Percentiles rank a stretch among this genome's conserved stretches.
These are phyloP conservation scores for Aureobasidium lini DNA, from an alignment of 2,329 filamentous ascomycete species.

Conservation along the genomic window DNA sequence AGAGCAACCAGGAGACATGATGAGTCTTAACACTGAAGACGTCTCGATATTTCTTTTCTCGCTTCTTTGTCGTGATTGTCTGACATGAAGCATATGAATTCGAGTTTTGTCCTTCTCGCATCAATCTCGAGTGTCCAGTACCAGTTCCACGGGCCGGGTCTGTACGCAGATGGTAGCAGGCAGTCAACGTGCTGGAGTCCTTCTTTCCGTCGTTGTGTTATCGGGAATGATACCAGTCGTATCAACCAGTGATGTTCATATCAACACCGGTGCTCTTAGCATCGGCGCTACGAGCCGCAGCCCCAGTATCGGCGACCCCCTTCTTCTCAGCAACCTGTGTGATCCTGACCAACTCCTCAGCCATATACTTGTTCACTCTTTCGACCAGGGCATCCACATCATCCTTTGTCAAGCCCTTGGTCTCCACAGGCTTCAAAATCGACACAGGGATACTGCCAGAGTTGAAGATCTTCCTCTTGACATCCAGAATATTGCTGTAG, in stretches of 20 bases:
- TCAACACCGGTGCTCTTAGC: not conserved
- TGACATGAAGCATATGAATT: too few species aligned
- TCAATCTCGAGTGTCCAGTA: too few species aligned
- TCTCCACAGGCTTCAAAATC: constrained; percentile 78
- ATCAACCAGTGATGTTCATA: not conserved
- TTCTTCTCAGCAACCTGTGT: constrained; percentile 22
- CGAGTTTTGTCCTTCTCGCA: too few species aligned
- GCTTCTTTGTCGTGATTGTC: too few species aligned
- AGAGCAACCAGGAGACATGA: not conserved
- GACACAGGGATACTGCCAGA: constrained; percentile 48
- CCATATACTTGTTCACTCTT: constrained; percentile 66
- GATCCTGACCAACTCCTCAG: constrained; percentile 47
- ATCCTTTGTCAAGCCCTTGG: constrained; percentile 60
- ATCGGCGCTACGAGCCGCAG: not conserved
- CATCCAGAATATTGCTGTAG: constrained; percentile 41
- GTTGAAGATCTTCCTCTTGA: constrained; percentile 36
- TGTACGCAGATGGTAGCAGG: too few species aligned
- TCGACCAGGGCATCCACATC: constrained; percentile 70
- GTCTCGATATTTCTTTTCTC: too few species aligned
- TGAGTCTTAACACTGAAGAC: too few species aligned
- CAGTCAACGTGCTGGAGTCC: too few species aligned
- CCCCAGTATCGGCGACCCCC: not conserved
- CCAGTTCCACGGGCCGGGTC: too few species aligned
- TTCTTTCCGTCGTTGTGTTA: too few species aligned
- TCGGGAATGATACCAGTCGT: too few species aligned